Base-by-base conservation (phyloP, 2,329 filamentous ascomycete species). In the Gyromitra esculenta region DNA sequence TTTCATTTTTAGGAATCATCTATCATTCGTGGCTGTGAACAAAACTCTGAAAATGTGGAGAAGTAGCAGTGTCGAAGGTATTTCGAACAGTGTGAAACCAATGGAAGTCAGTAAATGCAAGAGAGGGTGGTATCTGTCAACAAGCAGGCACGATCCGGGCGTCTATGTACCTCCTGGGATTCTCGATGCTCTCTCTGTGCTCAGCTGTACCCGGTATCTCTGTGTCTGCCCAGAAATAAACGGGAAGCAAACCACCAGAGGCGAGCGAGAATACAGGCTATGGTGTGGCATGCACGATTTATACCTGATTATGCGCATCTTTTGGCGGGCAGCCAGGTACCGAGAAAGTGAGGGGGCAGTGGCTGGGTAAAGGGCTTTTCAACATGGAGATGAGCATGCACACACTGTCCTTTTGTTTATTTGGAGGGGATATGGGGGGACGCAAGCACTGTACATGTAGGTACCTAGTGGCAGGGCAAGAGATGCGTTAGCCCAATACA, bases 81-180 rank as follows among this genome's bases (percentile, higher is more conserved):
- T 68, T 63, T 56, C 68, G 62, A 76, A 67, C n/a, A 15, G 60
- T 72, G 41, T 72, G 67, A 73, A 67, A 76, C 68, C 18, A 73
- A 43, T 39, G 5, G 41, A 52, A n/a, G 59, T 21, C 9, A 54
- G 50, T 57, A 75, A 57, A 64, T 70, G 45, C n/a, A n/a, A 56
- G 48, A 70, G 50, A 71, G 31, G 57, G 31, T 21, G 39, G 35
- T 56, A 63, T 71, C 48, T 48, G 37, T 48, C 66, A 57, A 65
- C 56, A 50, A 52, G 68, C 57, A 57, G 72, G 66, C 57, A 57
- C 39, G 65, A 63, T 48, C 56, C 57, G 72, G 72, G 73, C 73
- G 73, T 75, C 54, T 75, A 75, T 71, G 66, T 67, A 71, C 52
- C 39, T 64, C 25, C 56, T 68, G 37, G 67, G 67, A 52, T 68